Base-by-base conservation (phyloP, 1,284 basidiomycete genomes). In the Ceratobasidium sp. region DNA sequence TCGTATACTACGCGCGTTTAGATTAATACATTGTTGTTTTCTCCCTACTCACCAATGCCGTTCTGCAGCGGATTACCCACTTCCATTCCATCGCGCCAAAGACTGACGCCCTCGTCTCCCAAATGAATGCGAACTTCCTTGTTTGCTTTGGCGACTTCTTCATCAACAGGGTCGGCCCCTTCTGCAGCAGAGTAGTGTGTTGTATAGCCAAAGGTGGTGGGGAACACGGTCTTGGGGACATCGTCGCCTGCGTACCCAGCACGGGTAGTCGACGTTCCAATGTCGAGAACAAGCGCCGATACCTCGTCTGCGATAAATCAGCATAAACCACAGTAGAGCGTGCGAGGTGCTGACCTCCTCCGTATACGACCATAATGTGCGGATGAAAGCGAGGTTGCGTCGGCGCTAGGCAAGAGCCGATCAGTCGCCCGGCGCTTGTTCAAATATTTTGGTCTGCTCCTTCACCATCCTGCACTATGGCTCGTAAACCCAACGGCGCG, bases 241-340 rank as follows among this genome's bases (percentile, higher is more conserved):
- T 99, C 97, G 79, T 99, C 96, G 57, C 97, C 97, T 17, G 97
- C 96, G 78, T 96, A 97, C 54, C 97, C 97, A 25, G 93, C 94
- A 76, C 96, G 90, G 70, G 95, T 83, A 20, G 93, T 91, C 54
- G 92, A 91, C 42, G 92, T 85, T 54, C 97, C 97, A 76, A 98
- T 91, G 81, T 99, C 97, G 67, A 99, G 82, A 42, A 99, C 97
- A 68, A 99, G 83, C 25, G 96, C 97, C 57, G 94, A 93, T 53
- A 99, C 95, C 82, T 96, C 94, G 77, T 95, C 93, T 93, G 43
- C 50, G 68, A 54, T 58, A 45, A 40, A 65, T 54, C 4, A 68
- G 50, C n/a, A 60, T 32, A 35, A 2, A 69, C 15, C 50, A 1
- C 12, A 32, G 27, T 49, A 29, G 22, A 29, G 27, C n/a, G 38